Conservation (phyloP, 305 asterid species). For the Nicotiana rustica region DNA sequence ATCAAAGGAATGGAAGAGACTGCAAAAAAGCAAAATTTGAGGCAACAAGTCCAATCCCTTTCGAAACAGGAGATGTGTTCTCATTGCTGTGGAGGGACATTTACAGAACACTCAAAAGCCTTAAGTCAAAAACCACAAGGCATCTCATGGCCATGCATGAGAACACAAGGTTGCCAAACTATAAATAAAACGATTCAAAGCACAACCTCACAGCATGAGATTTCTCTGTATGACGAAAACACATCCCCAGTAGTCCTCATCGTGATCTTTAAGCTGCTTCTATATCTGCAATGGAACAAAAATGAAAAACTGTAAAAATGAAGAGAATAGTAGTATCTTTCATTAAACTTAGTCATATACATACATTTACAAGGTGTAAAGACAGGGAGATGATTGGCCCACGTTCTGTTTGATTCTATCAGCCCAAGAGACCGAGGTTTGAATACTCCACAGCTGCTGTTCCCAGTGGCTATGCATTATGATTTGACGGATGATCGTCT, state of each 20-base stretch:
- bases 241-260: neutral
- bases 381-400: slow-evolving; percentile 28
- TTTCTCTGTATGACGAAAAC: slow-evolving; percentile 18
- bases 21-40: slow-evolving; percentile 3
- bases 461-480: slow-evolving; percentile 49
- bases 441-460: slow-evolving; percentile 1
- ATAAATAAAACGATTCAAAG: slow-evolving; percentile 17
- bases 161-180: slow-evolving; percentile 29
- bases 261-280: slow-evolving; percentile 42
- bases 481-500: slow-evolving; percentile 73
- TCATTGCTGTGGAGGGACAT: slow-evolving; percentile 35
- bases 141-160: slow-evolving; percentile 29
- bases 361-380: slow-evolving; percentile 53
- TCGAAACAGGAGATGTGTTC: slow-evolving; percentile 32
- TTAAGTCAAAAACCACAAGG: slow-evolving; percentile 27
- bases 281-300: slow-evolving; percentile 48
- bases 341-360: neutral
- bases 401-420: slow-evolving; percentile 16
- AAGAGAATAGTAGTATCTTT: neutral
- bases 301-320: neutral
- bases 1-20: neutral
- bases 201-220: slow-evolving; percentile 34
- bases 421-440: slow-evolving; percentile 27
- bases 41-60: slow-evolving; percentile 24
- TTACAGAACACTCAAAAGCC: slow-evolving; percentile 30